Evolutionary conservation across 257 asterid species (phyloP), one percentile per base, ranked within the genome.

Genomic region (Gynochthodes officinalis): DNA sequence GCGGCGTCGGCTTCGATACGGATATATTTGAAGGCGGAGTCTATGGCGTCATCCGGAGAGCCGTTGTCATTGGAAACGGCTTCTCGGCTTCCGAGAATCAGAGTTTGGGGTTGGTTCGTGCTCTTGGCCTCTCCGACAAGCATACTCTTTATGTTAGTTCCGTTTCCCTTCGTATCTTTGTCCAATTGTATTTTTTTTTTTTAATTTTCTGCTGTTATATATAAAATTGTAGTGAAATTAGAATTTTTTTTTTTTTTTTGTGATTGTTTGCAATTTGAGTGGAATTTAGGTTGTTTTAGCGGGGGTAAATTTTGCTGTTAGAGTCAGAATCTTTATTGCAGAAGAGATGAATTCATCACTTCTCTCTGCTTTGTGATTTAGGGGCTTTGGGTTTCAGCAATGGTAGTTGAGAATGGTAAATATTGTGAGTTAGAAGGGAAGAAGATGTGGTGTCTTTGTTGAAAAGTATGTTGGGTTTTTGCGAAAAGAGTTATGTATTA

Each of bases 41-140:
- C 57, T 80, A 84, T 75, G 89, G 89, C 61, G 89, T 89, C 58
- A 78, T 95, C 64, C 89, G 97, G 49, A 90, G 99, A 25, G 97
- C 98, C n/a, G 92, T 95, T 49, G 53, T 94, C 0, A 87, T 95
- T 71, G 99, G 99, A 0, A 95, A 90, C 80, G 97, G 99, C n/a
- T 95, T 89, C 79, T 73, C 96, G 53, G 86, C 96, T 62, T 84
- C 98, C 58, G 99, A 95, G 75, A 95, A 87, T 73, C 98, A 95
- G 86, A 89, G 98, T 83, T 62, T 91, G 62, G 99, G 99, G 35
- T 79, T 95, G 82, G 92, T 91, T 79, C 90, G 84, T 65, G 96
- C 99, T 27, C 97, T 95, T 16, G 99, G 99, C 23, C 87, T 95
- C 71, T 86, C 90, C 49, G 95, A 78, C 23, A 89, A 85, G 65